Percentiles rank a stretch among this genome's conserved stretches.
Conservation (phyloP, 768 basidiomycete species). For the Termitomyces bulborhizus region DNA sequence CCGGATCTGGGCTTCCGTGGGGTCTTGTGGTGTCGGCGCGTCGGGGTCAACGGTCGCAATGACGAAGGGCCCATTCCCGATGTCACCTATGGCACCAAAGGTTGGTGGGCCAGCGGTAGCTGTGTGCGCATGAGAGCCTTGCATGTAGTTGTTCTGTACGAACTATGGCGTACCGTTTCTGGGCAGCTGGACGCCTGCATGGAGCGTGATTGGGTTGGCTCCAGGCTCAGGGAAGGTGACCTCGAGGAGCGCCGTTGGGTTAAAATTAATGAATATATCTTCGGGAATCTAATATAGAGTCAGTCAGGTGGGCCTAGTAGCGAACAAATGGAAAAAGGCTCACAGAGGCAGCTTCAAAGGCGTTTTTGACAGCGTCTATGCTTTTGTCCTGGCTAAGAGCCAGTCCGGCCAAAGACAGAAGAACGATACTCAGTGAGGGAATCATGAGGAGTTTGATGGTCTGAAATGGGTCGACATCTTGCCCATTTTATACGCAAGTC, state of each 20-base stretch:
- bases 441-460: conserved; percentile 1
- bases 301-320: not conserved
- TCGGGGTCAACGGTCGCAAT: conserved; percentile 43
- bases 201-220: conserved; percentile 23
- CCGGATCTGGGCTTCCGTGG: conserved; percentile 35
- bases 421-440: conserved; percentile 1
- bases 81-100: conserved; percentile 22
- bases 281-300: conserved; percentile 22
- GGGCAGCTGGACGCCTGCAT: conserved; percentile 29
- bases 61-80: conserved; percentile 35
- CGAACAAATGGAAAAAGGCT: not conserved
- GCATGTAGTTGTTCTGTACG: not conserved
- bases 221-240: conserved; percentile 26
- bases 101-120: conserved; percentile 32
- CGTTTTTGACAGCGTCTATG: conserved; percentile 15
- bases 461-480: not conserved
- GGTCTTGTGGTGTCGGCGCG: conserved; percentile 42
- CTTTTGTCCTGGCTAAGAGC: conserved; percentile 19
- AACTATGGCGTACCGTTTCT: conserved; percentile 21
- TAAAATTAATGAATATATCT: conserved; percentile 24
- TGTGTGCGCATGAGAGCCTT: conserved; percentile 8
- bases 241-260: conserved; percentile 28
- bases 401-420: conserved; percentile 11
- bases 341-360: conserved; percentile 22
- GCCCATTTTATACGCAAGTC: not conserved